Conservation (phyloP, 306 rosid species). For the Mucuna pruriens region DNA sequence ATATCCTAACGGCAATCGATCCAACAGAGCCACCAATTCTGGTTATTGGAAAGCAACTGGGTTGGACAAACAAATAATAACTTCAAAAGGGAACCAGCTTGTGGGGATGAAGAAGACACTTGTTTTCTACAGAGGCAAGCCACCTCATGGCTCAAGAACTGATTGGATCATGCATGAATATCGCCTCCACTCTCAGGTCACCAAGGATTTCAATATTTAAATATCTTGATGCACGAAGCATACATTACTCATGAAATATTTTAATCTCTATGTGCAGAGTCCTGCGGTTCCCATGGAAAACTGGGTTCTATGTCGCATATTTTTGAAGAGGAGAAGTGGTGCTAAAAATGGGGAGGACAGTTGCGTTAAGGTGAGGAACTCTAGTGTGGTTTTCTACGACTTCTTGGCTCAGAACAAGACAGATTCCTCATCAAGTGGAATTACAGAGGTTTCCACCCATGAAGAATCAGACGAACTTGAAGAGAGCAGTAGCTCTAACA, state of each 20-base stretch:
- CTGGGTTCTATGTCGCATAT: constrained; percentile 95
- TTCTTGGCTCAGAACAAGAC: constrained; percentile 62
- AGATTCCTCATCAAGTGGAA: constrained; percentile 70
- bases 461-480: constrained; percentile 72
- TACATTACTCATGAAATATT: too few species aligned
- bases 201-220: too few species aligned
- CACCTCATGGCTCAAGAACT: constrained; percentile 88
- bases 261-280: too few species aligned
- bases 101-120: constrained; percentile 95
- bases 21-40: constrained; percentile 86
- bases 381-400: constrained; percentile 76
- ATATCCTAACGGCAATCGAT: constrained; percentile 90
- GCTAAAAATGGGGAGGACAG: constrained; percentile 42
- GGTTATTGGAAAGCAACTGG: constrained; percentile 99
- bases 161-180: constrained; percentile 99
- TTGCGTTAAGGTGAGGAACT: neutral
- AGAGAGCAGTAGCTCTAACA: constrained; percentile 79
- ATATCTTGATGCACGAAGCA: too few species aligned
- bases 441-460: constrained; percentile 54
- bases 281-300: constrained; percentile 43
- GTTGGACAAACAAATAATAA: constrained; percentile 72
- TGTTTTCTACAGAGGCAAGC: constrained; percentile 90
- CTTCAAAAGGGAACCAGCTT: constrained; percentile 52
- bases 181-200: too few species aligned
- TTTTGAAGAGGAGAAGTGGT: constrained; percentile 76